A percentile compares a stretch with the other conserved stretches of the same genome.
These are phyloP conservation scores for Apiotrichum porosum DNA, from an alignment of 1,284 basidiomycete genomes.

Conservation along the genomic window DNA sequence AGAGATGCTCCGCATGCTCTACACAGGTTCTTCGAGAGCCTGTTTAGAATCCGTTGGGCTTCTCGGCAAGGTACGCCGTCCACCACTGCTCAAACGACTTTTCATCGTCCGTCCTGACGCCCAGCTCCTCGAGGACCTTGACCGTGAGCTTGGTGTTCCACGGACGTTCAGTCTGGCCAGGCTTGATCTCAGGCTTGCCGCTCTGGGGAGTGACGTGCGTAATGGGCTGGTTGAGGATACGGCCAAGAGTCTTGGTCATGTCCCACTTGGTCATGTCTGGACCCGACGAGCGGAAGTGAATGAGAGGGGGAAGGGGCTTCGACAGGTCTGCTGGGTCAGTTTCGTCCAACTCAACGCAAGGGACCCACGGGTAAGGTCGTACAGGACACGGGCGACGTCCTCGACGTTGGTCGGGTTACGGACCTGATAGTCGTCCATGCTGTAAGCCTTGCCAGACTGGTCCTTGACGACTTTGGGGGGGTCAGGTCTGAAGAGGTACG, in stretches of 20 bases:
- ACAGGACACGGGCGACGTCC: conserved; percentile 50
- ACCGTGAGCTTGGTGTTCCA: conserved; percentile 45
- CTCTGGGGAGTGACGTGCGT: conserved; percentile 38
- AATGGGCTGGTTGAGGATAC: conserved; percentile 35
- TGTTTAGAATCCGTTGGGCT: no score
- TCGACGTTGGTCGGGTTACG: conserved; percentile 52
- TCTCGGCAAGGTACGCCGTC: conserved; percentile 23
- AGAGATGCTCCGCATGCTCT: background rate
- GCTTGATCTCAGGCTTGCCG: conserved; percentile 24
- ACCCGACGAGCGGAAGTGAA: conserved; percentile 51
- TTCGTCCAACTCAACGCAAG: no score
- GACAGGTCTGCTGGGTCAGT: conserved; percentile 21
- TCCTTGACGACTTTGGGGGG: conserved; percentile 45
- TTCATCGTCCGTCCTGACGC: conserved; percentile 34
- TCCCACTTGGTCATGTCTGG: conserved; percentile 52
- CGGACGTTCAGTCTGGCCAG: conserved; percentile 39
- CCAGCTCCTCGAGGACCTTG: conserved; percentile 30
- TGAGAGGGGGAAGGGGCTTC: conserved; percentile 37
- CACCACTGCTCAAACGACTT: conserved; percentile 43
- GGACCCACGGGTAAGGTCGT: conserved; percentile 43
- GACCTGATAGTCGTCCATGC: conserved; percentile 49
- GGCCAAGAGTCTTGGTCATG: conserved; percentile 47
- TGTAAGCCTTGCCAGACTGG: conserved; percentile 49
- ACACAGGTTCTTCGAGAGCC: background rate
- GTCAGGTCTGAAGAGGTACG: no score